Percentiles rank a stretch among this genome's conserved stretches.
These are phyloP conservation scores for Fremontodendron californicum DNA, from an alignment of 345 rosid genomes.

Conservation along the genomic window DNA sequence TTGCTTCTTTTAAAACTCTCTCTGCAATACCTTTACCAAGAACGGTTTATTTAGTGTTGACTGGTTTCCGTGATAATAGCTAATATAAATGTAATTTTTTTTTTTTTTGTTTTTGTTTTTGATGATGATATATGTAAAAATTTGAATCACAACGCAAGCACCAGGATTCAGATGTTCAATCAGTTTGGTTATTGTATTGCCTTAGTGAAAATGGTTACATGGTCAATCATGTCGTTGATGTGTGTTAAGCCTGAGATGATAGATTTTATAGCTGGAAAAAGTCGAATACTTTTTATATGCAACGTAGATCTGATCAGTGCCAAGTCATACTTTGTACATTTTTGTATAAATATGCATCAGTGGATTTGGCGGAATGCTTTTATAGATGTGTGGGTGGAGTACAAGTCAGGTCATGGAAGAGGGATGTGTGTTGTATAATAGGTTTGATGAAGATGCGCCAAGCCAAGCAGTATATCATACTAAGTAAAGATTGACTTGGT, in stretches of 20 bases:
- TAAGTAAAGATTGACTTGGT: background rate
- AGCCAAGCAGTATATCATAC: background rate
- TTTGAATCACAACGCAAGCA: too few species aligned
- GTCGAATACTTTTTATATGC: background rate
- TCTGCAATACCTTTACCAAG: slow-evolving; percentile 96
- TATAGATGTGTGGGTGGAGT: background rate
- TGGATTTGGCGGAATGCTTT: background rate
- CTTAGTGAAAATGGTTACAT: background rate
- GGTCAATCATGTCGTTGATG: background rate
- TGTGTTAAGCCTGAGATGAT: background rate
- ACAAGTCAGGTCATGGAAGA: background rate
- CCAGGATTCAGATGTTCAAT: slow-evolving; percentile 5
- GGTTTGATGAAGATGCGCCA: background rate
- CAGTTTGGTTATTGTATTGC: background rate
- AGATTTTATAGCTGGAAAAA: background rate
- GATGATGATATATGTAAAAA: too few species aligned
- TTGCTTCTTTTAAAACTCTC: slow-evolving; percentile 89
- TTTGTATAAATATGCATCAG: background rate
- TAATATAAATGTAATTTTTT: too few species aligned
- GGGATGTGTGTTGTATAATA: background rate
- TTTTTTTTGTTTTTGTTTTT: too few species aligned
- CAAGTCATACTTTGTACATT: background rate
- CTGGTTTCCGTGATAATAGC: slow-evolving; percentile 98
- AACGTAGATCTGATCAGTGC: background rate
- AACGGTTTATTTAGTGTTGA: slow-evolving; percentile 82